Percentiles rank a stretch among this genome's conserved stretches.
These are phyloP conservation scores for Marasmius tenuissimus DNA, from an alignment of 1,284 basidiomycete genomes.

Conservation along the genomic window DNA sequence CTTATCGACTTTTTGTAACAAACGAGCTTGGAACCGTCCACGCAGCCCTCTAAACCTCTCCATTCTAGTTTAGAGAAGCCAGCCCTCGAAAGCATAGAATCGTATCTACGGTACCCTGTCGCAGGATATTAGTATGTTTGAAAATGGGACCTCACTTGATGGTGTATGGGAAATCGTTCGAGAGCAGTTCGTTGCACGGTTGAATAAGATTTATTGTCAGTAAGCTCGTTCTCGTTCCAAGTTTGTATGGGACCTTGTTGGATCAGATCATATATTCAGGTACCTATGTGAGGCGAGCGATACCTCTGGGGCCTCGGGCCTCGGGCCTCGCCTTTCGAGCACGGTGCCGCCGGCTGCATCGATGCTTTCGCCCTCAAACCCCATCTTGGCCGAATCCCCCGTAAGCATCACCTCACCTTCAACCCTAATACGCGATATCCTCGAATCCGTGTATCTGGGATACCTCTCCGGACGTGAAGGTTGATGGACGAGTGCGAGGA, in stretches of 20 bases:
- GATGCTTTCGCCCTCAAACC: not conserved
- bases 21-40: too few species aligned
- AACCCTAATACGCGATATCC: conserved; percentile 62
- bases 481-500: conserved; percentile 80
- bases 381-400: not conserved
- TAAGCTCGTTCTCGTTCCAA: too few species aligned
- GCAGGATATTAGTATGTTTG: too few species aligned
- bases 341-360: not conserved
- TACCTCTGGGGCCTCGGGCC: conserved; percentile 43
- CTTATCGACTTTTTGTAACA: too few species aligned
- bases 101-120: too few species aligned
- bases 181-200: too few species aligned
- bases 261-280: conserved; percentile 91
- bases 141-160: too few species aligned
- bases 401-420: not conserved
- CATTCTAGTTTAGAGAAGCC: too few species aligned
- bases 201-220: too few species aligned
- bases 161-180: too few species aligned
- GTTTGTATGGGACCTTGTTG: conserved; percentile 80
- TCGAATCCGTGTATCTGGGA: conserved; percentile 80
- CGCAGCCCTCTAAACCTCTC: too few species aligned
- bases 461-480: conserved; percentile 90
- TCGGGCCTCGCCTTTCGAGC: not conserved
- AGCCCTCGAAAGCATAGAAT: too few species aligned
- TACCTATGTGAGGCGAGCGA: conserved; percentile 72